Conservation (phyloP, 2,329 filamentous ascomycete genomes). For the Arthrobotrys pseudoclavata region DNA sequence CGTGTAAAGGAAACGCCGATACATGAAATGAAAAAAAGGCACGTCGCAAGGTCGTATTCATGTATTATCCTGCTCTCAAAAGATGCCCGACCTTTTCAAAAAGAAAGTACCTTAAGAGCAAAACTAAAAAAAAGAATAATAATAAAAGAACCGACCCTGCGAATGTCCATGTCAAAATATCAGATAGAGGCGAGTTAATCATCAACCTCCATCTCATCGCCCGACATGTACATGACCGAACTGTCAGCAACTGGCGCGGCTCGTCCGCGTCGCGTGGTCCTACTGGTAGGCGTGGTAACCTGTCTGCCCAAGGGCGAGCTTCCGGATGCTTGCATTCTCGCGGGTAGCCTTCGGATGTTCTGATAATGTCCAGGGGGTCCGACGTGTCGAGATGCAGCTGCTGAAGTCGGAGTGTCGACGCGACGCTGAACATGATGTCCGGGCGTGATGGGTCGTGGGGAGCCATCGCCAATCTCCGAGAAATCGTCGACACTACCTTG, state of each 20-base stretch:
- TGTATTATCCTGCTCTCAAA: not conserved
- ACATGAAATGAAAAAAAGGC: constrained; percentile 4
- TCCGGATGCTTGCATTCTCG: constrained; percentile 28
- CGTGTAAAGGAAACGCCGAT: constrained; percentile 5
- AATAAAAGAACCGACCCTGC: not conserved
- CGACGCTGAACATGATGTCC: constrained; percentile 39
- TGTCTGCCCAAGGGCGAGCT: constrained; percentile 33
- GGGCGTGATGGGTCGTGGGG: constrained; percentile 41
- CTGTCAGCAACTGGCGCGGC: constrained; percentile 33
- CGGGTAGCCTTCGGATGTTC: constrained; percentile 25
- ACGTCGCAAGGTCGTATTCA: constrained; percentile 10
- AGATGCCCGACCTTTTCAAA: not conserved
- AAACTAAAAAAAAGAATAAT: constrained; percentile 1
- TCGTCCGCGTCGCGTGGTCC: constrained; percentile 33
- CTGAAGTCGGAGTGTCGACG: constrained; percentile 29
- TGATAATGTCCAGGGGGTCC: constrained; percentile 12
- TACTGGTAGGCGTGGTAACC: constrained; percentile 28
- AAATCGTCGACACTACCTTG: constrained; percentile 55
- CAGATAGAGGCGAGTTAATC: constrained; percentile 27
- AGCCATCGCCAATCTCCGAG: constrained; percentile 51
- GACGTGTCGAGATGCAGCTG: constrained; percentile 4
- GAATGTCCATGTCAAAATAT: not conserved
- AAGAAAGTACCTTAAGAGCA: not conserved
- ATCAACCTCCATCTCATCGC: constrained; percentile 58
- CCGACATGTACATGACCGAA: constrained; percentile 56